Evolutionary conservation across 805 yeast species (phyloP), one percentile per base, ranked within the genome.

Genomic region (Ogataea wickerhamii): DNA sequence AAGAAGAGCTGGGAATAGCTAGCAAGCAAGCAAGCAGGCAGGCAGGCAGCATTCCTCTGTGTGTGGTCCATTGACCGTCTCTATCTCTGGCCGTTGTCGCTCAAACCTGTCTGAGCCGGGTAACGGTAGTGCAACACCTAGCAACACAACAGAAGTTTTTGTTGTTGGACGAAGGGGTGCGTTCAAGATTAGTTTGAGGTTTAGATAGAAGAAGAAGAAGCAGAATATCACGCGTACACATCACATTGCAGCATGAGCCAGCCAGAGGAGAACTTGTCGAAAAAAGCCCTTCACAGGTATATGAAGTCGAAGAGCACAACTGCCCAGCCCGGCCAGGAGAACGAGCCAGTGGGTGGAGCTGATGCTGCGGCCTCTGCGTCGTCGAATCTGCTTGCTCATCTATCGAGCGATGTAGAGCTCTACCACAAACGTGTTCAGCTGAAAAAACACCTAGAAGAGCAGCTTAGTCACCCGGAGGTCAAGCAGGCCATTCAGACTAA

Each of bases 361-460:
- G 25, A 22, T 22, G 25, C 11, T 14, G 25, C 32, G 6, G 33
- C 28, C 11, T 3, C 34, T 5, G 34, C 40, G 7, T 35, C 37
- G 3, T 33, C 41, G 10, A 44, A 39, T 13, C 37, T 58, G 18
- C 40, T 58, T 8, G 53, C 49, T 1, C 49, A 48, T 32, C 46
- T 58, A n/a, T 49, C 49, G 10, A 53, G 46, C 20, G 63, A 58
- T 31, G 52, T 58, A 4, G 60, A 54, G 28, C 38, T 53, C 17
- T 58, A 58, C 26, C 61, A 56, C 33, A 54, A 52, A 32, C 53
- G 58, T 24, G 60, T 58, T 6, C 56, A 54, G 23, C 20, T 53
- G 36, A 56, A 51, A 34, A 40, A 48, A 24, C 40, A 43, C 34
- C 21, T 46, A 5, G 49, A 52, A 18, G 44, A 39, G 14, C 44